Base-by-base conservation (phyloP, 805 yeast genomes). In the Hanseniaspora jakobsenii region DNA sequence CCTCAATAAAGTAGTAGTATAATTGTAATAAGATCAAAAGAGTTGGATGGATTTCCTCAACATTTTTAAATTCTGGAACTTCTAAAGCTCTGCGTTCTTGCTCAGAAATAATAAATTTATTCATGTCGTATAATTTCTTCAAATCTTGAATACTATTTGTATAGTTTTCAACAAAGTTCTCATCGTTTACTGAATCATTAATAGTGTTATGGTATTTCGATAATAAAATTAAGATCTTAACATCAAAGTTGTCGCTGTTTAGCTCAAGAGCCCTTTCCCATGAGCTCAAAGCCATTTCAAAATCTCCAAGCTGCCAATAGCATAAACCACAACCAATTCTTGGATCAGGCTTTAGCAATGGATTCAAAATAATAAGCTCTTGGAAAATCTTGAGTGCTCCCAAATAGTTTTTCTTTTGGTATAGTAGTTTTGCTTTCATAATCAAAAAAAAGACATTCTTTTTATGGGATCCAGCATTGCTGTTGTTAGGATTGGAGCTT, bases 301-400 rank as follows among this genome's bases (percentile, higher is more conserved):
- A 72, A 59, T 84, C 94, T 42, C 80, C 80, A 49, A 91, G 65
- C 49, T 74, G 74, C 96, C 96, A 91, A 58, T 78, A 89, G 61
- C 96, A 87, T 51, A 91, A 65, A 28, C 98, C 99, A 49, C 89
- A 75, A 23, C 97, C 99, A 49, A 91, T 72, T 61, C 99, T 71
- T 16, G 96, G 93, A 63, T 89, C 96, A 4, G 97, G 96, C 52
- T 73, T 72, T 52, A 81, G 64, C 29, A 80, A 58, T 2, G 96
- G 96, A 50, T 85, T 78, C 39, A 78, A 67, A 27, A 78, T 70
- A 51, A 91, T 66, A 6, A 82, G 78, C 51, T 80, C 81, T 66
- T 91, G 99, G 62, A 83, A 91, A 26, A 82, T 60, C 58, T 78
- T 79, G 54, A 91, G 70, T 13, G 95, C 86, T 5, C 72, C 76